Base-by-base conservation (phyloP, 2,329 filamentous ascomycete species). In the Pseudocercospora crystallina region DNA sequence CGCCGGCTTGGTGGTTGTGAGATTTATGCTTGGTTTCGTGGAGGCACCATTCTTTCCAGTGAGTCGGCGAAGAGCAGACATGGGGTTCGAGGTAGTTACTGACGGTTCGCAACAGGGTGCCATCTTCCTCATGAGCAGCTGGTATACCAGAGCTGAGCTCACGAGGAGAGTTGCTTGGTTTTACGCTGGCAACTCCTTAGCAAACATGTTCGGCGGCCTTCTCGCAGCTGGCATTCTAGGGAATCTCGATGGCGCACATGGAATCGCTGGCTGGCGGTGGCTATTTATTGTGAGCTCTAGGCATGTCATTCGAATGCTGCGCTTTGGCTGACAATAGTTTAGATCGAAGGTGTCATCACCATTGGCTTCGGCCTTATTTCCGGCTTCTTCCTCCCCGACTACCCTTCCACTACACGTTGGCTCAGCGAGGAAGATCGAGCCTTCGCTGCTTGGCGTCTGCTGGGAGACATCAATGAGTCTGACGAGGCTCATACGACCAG, bases 361-460 rank as follows among this genome's bases (percentile, higher is more conserved):
- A 53, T 61, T 17, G 48, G 43, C 32, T 48, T 64, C 26, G 61
- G 60, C 11, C 41, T 59, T 1, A 15, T 51, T 11, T 51, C 53
- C 12, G 70, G 69, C 1, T 69, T 72, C 8, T 67, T 73, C 26
- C 73, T 44, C 58, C 80, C 55, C 54, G 74, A 82, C 57, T 80
- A 80, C 11, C 79, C 80, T 1, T 67, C 73, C 37, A 80, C 75
- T 0, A 80, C 79, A 0, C 69, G 66, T 17, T 82, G 80, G 79
- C 61, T 82, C 0, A 69, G 69, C 0, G 62, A 75, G 2, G 75
- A 80, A 36, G 78, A 81, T 57, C 79, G 77, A 49, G 71, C 72
- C 0, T 79, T 79, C 45, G 79, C 80, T 0, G 72, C 76, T 34
- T 81, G 76, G 73, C 70, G 80, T 0, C 66, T 82, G 1, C 65